A percentile compares a stretch with the other conserved stretches of the same genome.
Evolutionary conservation across 1,284 basidiomycete genomes (phyloP).

Genomic region (Nidula niveotomentosa): DNA sequence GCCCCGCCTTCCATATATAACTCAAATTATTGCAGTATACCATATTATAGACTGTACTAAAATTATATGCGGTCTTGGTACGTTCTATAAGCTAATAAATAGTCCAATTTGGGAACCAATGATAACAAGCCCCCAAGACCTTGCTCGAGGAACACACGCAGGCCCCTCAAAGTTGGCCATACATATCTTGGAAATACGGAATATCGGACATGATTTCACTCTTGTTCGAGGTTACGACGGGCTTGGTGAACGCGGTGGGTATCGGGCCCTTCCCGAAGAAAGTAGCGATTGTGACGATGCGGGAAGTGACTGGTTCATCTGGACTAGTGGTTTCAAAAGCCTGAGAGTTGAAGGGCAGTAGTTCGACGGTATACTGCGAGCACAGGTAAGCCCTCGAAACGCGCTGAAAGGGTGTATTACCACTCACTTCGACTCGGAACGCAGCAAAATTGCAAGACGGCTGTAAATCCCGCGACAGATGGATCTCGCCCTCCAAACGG

Average conservation of each 20-base stretch:
- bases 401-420: background rate
- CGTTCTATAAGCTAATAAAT: background rate
- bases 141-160: no score
- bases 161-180: no score
- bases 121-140: no score
- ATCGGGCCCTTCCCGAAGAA: constrained; percentile 25
- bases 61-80: background rate
- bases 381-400: background rate
- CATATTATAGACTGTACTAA: background rate
- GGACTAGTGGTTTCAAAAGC: constrained; percentile 14
- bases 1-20: background rate
- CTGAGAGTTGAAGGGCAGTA: constrained; percentile 26
- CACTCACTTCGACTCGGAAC: constrained; percentile 35
- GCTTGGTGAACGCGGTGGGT: constrained; percentile 19
- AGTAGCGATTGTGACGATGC: constrained; percentile 31
- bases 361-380: constrained; percentile 27
- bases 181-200: background rate
- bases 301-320: constrained; percentile 15
- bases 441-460: constrained; percentile 34
- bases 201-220: background rate
- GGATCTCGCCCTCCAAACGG: constrained; percentile 41
- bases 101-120: no score
- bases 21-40: background rate
- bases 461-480: constrained; percentile 33
- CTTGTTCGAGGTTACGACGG: background rate